These are phyloP conservation scores for Paecilomyces niveus DNA, from an alignment of 2,329 filamentous ascomycete genomes.

Conservation along the genomic window DNA sequence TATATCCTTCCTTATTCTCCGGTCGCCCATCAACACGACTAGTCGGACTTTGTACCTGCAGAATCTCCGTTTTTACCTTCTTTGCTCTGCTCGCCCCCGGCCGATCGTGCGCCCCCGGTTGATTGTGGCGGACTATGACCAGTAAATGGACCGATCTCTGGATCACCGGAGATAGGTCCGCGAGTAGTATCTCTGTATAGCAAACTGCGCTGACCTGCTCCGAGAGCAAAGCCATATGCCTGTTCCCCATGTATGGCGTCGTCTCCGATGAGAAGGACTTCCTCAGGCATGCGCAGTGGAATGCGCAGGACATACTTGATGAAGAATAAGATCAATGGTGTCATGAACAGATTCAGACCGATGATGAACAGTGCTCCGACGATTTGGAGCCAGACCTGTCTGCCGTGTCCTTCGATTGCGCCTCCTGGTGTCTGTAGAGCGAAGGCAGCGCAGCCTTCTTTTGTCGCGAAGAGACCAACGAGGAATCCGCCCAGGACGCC, in stretches of 20 bases:
- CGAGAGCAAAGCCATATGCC: constrained; percentile 28
- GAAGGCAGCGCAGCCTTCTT: constrained; percentile 41
- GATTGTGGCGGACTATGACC: background rate
- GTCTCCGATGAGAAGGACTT: constrained; percentile 40
- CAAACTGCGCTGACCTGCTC: background rate
- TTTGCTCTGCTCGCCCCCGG: background rate
- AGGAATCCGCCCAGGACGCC: constrained; percentile 41
- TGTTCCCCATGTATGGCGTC: constrained; percentile 44
- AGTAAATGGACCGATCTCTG: background rate
- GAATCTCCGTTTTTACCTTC: background rate
- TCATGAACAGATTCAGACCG: constrained; percentile 47
- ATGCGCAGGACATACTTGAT: constrained; percentile 46
- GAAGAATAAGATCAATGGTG: constrained; percentile 42
- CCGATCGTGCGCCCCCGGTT: background rate
- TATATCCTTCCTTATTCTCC: background rate
- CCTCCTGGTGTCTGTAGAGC: constrained; percentile 40
- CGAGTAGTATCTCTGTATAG: background rate
- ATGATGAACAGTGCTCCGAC: constrained; percentile 45
- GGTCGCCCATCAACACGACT: background rate
- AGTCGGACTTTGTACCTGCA: background rate
- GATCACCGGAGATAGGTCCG: background rate
- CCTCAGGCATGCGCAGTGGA: constrained; percentile 42
- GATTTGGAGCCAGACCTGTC: constrained; percentile 45
- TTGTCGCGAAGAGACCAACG: constrained; percentile 42
- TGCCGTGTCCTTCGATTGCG: constrained; percentile 45